Evolutionary conservation across 2,329 filamentous ascomycete species (phyloP), one percentile per base, ranked within the genome.

Genomic region (Epichloe hybrida): DNA sequence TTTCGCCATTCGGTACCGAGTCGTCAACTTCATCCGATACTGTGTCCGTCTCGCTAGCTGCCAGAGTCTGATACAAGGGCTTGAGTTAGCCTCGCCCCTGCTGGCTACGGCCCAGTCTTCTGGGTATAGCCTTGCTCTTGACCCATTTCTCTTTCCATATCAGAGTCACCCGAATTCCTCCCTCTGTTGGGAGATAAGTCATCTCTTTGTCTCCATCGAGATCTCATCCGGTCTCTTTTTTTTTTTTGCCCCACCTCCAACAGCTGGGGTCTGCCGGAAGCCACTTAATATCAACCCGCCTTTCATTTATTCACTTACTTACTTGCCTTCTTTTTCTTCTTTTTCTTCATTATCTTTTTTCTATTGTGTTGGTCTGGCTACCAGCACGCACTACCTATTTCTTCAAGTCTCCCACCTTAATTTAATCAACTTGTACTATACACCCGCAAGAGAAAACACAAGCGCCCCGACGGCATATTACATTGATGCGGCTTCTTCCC

Each of bases 301-400:
- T 66, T 70, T 76, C 69, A 70, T 74, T 75, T 21, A 34, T 34
- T 36, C 11, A 21, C 11, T 2, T 11, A 12, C 40, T 42, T 13
- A 37, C 67, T 70, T 65, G 70, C 72, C 70, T 55, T 55, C 58
- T 64, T 62, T 59, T 66, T 54, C 52, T 60, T 57, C 40, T n/a
- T n/a, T 17, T 17, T 17, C 17, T 17, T 17, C 17, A 55, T 57
- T 48, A 52, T 49, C 50, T 61, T 60, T 57, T 2, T 61, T 21
- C 17, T 2, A 42, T 42, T 20, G 65, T 66, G 71, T 75, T 67
- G 75, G 76, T 75, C 72, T 70, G 77, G 76, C 69, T 72, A 73
- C 71, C 69, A 71, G 65, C 62, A 63, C 64, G 55, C 60, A 53
- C 56, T 54, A 58, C 57, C 59, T 56, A 27, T 35, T 41, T 44